Evolutionary conservation across 805 yeast genomes (phyloP).

Genomic region (Candida corydali): DNA sequence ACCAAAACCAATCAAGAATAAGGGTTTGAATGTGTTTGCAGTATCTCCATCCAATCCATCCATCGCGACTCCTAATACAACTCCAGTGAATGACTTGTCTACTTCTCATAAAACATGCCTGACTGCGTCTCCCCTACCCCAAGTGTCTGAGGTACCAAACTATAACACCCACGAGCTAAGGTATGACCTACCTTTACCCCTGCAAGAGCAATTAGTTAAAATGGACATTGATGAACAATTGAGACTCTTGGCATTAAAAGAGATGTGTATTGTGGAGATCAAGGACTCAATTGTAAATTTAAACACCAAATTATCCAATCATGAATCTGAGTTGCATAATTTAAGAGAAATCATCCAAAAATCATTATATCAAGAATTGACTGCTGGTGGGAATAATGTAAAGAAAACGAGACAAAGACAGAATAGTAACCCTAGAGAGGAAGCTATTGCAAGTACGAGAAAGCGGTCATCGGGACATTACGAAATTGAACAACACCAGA

Average conservation of each 20-base stretch:
- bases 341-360: constrained; percentile 46
- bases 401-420: constrained; percentile 10
- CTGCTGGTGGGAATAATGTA: constrained; percentile 8
- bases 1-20: constrained; percentile 14
- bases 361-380: constrained; percentile 40
- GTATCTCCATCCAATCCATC: constrained; percentile 20
- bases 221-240: constrained; percentile 51
- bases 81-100: background rate
- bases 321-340: constrained; percentile 47
- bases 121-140: background rate
- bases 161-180: constrained; percentile 13
- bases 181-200: constrained; percentile 30
- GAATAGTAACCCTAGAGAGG: constrained; percentile 22
- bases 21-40: constrained; percentile 32
- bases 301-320: constrained; percentile 31
- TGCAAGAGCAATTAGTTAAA: constrained; percentile 20
- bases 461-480: constrained; percentile 14
- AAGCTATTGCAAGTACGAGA: constrained; percentile 29
- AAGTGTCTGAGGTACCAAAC: background rate
- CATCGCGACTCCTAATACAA: constrained; percentile 2
- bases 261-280: constrained; percentile 61
- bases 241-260: constrained; percentile 62
- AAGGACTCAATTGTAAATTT: constrained; percentile 51
- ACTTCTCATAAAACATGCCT: constrained; percentile 1
- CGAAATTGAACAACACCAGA: background rate